Evolutionary conservation across 192 early-diverging fungal species (phyloP).

Genomic region (Rhizophagus sp.): DNA sequence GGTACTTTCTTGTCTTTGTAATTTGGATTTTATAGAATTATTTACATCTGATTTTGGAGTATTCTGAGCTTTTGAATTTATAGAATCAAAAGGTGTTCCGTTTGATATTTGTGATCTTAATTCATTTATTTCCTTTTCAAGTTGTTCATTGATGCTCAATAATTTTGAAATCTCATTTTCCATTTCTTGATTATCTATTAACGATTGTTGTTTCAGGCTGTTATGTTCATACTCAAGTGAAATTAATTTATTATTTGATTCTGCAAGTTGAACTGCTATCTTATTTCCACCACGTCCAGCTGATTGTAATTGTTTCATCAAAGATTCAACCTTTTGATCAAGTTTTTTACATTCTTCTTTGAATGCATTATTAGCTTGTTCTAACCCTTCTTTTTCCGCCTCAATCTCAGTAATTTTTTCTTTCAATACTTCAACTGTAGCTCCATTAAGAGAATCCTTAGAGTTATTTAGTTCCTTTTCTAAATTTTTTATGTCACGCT

Average conservation of each 20-base stretch:
- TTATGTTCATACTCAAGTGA: background rate
- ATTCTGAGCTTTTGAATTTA: background rate
- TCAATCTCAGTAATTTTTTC: background rate
- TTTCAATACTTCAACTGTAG: background rate
- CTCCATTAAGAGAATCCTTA: background rate
- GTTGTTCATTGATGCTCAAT: constrained; percentile 8
- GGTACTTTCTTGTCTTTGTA: background rate
- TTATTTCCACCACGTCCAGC: constrained; percentile 3
- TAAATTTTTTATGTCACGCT: background rate
- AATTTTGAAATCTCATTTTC: constrained; percentile 16
- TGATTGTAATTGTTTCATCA: constrained; percentile 5
- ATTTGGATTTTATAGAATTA: background rate
- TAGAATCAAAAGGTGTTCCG: background rate
- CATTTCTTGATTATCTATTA: constrained; percentile 5
- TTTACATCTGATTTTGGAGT: background rate
- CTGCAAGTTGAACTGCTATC: background rate
- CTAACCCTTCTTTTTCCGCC: constrained; percentile 23
- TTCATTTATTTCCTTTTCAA: constrained; percentile 4
- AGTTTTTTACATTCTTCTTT: constrained; percentile 17
- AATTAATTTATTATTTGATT: constrained; percentile 8
- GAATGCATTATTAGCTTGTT: constrained; percentile 18
- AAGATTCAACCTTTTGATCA: constrained; percentile 22
- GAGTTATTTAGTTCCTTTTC: background rate
- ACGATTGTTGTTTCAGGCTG: background rate
- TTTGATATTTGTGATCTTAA: background rate